Base-by-base conservation (phyloP, 441 rosid species). In the Erodium chrysanthum region DNA sequence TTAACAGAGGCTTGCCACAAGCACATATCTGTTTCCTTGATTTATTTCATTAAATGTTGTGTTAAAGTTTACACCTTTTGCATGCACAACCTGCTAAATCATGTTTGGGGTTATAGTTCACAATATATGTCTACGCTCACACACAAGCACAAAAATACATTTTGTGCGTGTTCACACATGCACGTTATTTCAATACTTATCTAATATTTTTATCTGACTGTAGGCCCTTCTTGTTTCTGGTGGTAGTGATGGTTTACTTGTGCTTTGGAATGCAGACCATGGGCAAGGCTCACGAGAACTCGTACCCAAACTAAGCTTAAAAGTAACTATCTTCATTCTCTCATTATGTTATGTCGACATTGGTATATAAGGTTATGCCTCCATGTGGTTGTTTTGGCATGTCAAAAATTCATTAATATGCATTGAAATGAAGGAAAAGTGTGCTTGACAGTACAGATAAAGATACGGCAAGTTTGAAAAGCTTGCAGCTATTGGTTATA, bases 201-300 rank as follows among this genome's bases (percentile, higher is more conserved):
- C 5, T 29, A 29, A 15, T 17, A 60, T 66, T 40, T 61, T 25
- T 54, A 31, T 72, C 71, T 64, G 65, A 56, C 64, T 82, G 84
- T 78, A 93, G 98, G 96, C 90, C 52, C 96, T 91, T 78, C 97
- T 94, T 81, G 96, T 89, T 79, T 94, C 97, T 7, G 97, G 97
- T 74, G 98, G 90, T 40, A 86, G 89, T 81, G 98, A 94, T 79
- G 98, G 98, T 59, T 83, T 89, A 68, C 97, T 94, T 75, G 79
- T 91, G 60, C 83, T 91, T 59, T 94, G 98, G 98, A 94, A 93
- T 77, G 96, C 96, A 22, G 98, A 94, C 82, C 91, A 91, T 70
- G 78, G 96, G 70, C 89, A 88, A 78, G 98, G 91, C 83, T 88
- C 98, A 50, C 85, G 90, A 74, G 98, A 94, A 74, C 96, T 94